Evolutionary conservation across 2,329 filamentous ascomycete species (phyloP).

Genomic region (Epichloe typhina): DNA sequence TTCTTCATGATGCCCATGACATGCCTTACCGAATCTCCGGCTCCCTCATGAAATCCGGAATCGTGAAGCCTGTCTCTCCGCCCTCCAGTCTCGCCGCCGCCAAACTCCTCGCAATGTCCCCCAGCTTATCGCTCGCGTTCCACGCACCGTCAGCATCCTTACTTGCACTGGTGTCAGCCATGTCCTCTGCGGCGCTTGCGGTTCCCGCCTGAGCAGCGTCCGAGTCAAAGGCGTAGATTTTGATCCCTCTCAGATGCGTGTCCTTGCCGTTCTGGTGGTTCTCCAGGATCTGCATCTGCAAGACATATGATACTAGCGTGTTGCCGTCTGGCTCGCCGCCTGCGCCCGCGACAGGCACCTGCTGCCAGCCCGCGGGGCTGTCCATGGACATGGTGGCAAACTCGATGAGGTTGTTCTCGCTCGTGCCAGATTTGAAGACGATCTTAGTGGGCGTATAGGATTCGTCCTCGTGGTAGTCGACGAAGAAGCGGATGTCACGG

Average conservation of each 20-base stretch:
- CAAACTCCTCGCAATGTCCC: constrained; percentile 17
- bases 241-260: constrained; percentile 88
- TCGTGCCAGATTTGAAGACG: constrained; percentile 75
- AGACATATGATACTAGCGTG: constrained; percentile 73
- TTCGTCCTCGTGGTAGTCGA: constrained; percentile 88
- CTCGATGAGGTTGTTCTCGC: constrained; percentile 80
- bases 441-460: constrained; percentile 95
- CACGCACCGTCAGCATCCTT: constrained; percentile 7
- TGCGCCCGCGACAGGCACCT: constrained; percentile 50
- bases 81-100: constrained; percentile 18
- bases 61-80: constrained; percentile 21
- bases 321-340: constrained; percentile 52
- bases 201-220: constrained; percentile 28
- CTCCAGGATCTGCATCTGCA: constrained; percentile 83
- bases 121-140: constrained; percentile 11
- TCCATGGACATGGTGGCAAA: constrained; percentile 71
- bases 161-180: constrained; percentile 10
- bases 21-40: constrained; percentile 25
- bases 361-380: constrained; percentile 79
- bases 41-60: constrained; percentile 30
- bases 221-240: constrained; percentile 57
- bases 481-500: constrained; percentile 64
- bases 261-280: constrained; percentile 99
- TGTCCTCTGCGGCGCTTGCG: constrained; percentile 16
- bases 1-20: neutral